Evolutionary conservation across 805 yeast species (phyloP), one percentile per base, ranked within the genome.

Genomic region (Yamadazyma takamatsuzukensis): DNA sequence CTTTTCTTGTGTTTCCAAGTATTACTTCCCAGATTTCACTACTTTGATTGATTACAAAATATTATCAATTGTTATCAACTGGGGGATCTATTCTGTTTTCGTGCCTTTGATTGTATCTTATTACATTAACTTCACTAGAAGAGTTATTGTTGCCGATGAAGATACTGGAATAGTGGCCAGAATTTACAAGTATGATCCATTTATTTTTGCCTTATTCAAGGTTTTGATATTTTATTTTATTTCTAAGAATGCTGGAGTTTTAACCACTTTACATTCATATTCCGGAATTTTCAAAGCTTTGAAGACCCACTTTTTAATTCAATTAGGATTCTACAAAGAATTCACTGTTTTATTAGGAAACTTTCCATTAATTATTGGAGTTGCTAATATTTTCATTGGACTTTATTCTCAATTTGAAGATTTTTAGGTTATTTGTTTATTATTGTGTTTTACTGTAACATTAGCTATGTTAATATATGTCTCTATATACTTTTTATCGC

Each of bases 371-470:
- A 55, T 72, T 28, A 48, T 71, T 34, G 74, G 74, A 14, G 41
- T 65, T 23, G 68, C 76, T 43, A 65, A 68, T 40, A 56, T 72
- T 19, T 50, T 63, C 19, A 50, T 72, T 49, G 72, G 76, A 5
- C 61, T 74, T 35, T 75, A 75, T 53, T 72, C 79, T 22, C 73
- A 68, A 50, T 64, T 66, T 44, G 72, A 66, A 50, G 70, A 66
- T 38, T 60, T 53, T 48, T 66, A 50, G 37, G 26, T 15, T 33
- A 17, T 15, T 35, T 36, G 35, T 36, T 36, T 31, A 27, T 27
- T 31, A 31, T 27, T 36, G 38, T 34, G 30, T 30, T 30, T 36
- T 31, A 31, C 35, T 36, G 39, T 36, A 34, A 34, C 38, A 34
- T 30, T 34, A 34, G 34, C 29, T 34, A 21, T 34, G 30, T 32